Percentiles rank a stretch among this genome's conserved stretches.
phyloP scores from a whole-genome alignment of 768 basidiomycete genomes.

The Podaxis pistillaris region DNA sequence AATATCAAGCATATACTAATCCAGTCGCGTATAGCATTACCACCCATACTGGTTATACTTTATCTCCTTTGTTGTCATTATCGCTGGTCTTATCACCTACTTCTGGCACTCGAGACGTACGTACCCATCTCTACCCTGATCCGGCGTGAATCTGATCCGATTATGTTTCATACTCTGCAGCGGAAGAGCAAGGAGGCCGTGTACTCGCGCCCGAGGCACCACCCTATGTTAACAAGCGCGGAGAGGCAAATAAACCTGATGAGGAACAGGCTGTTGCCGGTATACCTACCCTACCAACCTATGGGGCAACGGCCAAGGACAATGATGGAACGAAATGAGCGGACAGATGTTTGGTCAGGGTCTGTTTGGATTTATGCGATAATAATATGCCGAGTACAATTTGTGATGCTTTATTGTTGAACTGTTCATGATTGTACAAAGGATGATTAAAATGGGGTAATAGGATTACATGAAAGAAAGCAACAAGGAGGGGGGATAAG shows the following conservation, averaged over 20 bases:
- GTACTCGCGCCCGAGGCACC: conserved; percentile 58
- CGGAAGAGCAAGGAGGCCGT: conserved; percentile 64
- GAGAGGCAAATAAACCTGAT: conserved; percentile 14
- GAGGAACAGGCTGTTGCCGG: conserved; percentile 16
- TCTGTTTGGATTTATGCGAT: not conserved
- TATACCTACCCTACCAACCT: not conserved
- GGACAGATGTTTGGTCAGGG: not conserved
- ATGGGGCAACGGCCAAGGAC: not conserved
- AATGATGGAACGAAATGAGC: not conserved
- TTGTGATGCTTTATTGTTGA: too few relatives aligned
- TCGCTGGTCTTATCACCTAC: conserved; percentile 75
- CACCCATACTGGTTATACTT: conserved; percentile 90
- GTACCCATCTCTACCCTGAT: conserved; percentile 26
- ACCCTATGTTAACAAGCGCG: conserved; percentile 45
- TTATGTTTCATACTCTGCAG: conserved; percentile 30
- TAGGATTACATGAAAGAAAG: too few relatives aligned
- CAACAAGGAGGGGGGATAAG: too few relatives aligned
- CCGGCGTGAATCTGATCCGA: not conserved
- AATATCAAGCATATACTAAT: not conserved
- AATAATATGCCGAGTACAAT: too few relatives aligned
- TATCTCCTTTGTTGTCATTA: conserved; percentile 67
- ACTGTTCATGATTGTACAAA: too few relatives aligned
- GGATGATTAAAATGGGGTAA: too few relatives aligned
- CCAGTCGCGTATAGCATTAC: conserved; percentile 54
- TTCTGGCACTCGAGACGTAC: conserved; percentile 85